Conservation (phyloP, 73 alveolate genomes). For the Paramecium primaurelia region DNA sequence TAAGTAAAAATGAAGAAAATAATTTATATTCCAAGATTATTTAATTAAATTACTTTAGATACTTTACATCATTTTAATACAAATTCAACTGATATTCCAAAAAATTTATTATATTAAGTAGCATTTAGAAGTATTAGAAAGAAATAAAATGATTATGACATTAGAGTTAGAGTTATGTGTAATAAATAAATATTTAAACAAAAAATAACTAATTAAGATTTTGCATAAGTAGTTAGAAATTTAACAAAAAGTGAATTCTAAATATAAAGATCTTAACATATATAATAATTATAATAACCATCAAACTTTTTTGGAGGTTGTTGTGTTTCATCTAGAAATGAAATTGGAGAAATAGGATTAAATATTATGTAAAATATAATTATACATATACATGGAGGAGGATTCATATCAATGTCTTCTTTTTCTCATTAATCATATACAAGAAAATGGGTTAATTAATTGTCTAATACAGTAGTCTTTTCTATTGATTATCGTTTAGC, state of each 20-base stretch:
- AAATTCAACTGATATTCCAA: neutral
- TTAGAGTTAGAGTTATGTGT: constrained; percentile 24
- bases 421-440: constrained; percentile 88
- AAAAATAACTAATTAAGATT: neutral
- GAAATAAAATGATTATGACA: neutral
- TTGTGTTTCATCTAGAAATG: neutral
- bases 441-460: constrained; percentile 87
- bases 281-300: neutral
- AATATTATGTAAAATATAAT: constrained; percentile 50
- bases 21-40: constrained; percentile 16
- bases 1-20: neutral
- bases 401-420: constrained; percentile 93
- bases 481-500: constrained; percentile 83
- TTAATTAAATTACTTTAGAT: neutral
- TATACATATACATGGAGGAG: constrained; percentile 97
- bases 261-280: neutral
- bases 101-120: neutral
- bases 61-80: neutral
- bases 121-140: neutral
- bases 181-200: neutral
- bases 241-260: neutral
- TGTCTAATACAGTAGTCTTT: constrained; percentile 67
- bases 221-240: neutral
- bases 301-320: neutral
- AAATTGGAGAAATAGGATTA: neutral